Base-by-base conservation (phyloP, 2,329 filamentous ascomycete genomes). In the Fusarium sp. region DNA sequence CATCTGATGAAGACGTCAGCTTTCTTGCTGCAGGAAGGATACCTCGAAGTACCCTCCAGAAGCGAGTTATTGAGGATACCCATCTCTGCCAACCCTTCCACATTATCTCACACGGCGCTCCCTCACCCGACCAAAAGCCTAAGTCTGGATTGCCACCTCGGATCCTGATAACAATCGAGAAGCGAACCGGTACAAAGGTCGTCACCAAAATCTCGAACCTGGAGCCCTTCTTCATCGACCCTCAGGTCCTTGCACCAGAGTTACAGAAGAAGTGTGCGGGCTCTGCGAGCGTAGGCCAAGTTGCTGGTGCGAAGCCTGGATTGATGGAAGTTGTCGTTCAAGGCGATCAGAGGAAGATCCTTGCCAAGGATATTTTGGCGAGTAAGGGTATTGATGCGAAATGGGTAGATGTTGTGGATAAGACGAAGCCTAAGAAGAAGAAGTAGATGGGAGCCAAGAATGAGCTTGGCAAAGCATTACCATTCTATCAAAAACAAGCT, bases 221-320 rank as follows among this genome's bases (percentile, higher is more conserved):
- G 3, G 73, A 76, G 37, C 73, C 73, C 3, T 76, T 76, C 54
- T 69, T 69, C 3, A 69, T 76, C 3, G 73, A 76, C 9, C 74
- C 73, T 3, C 60, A 75, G 9, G 21, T 76, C 11, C 69, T 76
- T 7, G 73, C 73, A 3, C 73, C 73, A 0, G 73, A 76, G 25
- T 29, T 76, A 7, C 73, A 76, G 38, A 76, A 76, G 66, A 76
- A 72, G 15, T 76, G 73, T 25, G 73, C 73, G 0, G 73, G 73
- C 3, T 76, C 73, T 5, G 73, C 73, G 1, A 76, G 73, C 3
- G 73, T 75, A 15, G 73, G 73, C 5, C 73, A 76, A 35, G 73
- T 63, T 7, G 73, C 63, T 10, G 73, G 73, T 16, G 37, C 73
- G 12, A 76, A 73, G 16, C 73, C 73, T 23, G 73, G 73, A 5